Conservation (phyloP, 2,329 filamentous ascomycete species). For the Aureobasidium sp. region DNA sequence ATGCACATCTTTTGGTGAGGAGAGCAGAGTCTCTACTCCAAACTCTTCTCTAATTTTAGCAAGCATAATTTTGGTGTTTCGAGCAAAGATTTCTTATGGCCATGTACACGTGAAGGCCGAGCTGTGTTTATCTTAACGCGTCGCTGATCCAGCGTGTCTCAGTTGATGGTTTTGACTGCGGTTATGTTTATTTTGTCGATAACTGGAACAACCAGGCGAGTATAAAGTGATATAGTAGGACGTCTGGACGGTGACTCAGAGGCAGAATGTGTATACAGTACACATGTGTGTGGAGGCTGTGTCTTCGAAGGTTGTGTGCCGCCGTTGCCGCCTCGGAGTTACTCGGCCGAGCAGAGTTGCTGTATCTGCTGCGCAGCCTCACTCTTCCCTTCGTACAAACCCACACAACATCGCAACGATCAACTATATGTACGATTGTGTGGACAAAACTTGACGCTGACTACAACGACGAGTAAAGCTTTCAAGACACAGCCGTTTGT, state of each 20-base stretch:
- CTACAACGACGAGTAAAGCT: too few relatives aligned
- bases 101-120: not conserved
- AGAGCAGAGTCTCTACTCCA: slow-evolving; percentile 14
- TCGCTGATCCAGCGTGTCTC: not conserved
- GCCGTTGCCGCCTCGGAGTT: not conserved
- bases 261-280: not conserved
- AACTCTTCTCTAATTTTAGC: slow-evolving; percentile 21
- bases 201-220: not conserved
- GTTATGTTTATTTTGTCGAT: not conserved
- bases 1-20: slow-evolving; percentile 17
- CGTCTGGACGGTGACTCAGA: not conserved
- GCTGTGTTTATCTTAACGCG: not conserved
- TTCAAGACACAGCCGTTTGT: too few relatives aligned
- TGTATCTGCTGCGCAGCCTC: not conserved
- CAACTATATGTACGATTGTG: too few relatives aligned
- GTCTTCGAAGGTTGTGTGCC: not conserved
- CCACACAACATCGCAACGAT: not conserved
- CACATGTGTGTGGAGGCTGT: not conserved
- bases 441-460: too few relatives aligned
- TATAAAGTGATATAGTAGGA: not conserved
- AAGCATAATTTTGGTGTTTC: not conserved
- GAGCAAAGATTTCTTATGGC: not conserved
- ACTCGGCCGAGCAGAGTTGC: not conserved
- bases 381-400: not conserved
- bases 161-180: not conserved